A percentile compares a stretch with the other conserved stretches of the same genome.
These are phyloP conservation scores for Kalanchoe fedtschenkoi DNA, from an alignment of 164 flowering plant species.

Conservation along the genomic window DNA sequence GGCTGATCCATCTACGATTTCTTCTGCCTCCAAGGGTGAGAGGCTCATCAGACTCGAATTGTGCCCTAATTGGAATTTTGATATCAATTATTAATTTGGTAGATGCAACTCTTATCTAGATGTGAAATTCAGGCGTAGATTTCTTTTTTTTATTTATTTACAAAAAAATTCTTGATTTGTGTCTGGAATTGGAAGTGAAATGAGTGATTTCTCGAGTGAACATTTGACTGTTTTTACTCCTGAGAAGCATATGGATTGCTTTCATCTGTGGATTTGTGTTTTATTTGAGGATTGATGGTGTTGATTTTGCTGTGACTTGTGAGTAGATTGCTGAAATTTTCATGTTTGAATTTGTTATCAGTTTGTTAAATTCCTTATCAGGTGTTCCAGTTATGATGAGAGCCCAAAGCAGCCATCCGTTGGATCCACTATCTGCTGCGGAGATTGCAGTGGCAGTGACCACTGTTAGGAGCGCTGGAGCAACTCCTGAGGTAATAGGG, in stretches of 20 bases:
- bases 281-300: neutral
- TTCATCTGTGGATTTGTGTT: too few relatives aligned
- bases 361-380: slow-evolving; percentile 13
- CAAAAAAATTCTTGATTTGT: too few relatives aligned
- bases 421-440: slow-evolving; percentile 85
- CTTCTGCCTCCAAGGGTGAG: slow-evolving; percentile 43
- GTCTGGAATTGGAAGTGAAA: too few relatives aligned
- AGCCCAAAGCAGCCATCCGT: slow-evolving; percentile 75
- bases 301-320: neutral
- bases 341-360: neutral
- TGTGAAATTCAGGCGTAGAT: neutral
- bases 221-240: too few relatives aligned
- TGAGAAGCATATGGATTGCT: too few relatives aligned
- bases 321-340: neutral
- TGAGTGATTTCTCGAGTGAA: too few relatives aligned
- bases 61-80: too few relatives aligned
- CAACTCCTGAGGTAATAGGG: slow-evolving; percentile 73
- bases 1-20: slow-evolving; percentile 30
- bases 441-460: slow-evolving; percentile 90
- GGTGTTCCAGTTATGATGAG: slow-evolving; percentile 48
- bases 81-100: neutral
- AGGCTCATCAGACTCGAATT: neutral
- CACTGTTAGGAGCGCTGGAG: slow-evolving; percentile 92
- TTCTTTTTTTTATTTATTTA: too few relatives aligned
- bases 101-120: neutral